Evolutionary conservation across 2,329 filamentous ascomycete genomes (phyloP).

Genomic region (Cercospora sojina): DNA sequence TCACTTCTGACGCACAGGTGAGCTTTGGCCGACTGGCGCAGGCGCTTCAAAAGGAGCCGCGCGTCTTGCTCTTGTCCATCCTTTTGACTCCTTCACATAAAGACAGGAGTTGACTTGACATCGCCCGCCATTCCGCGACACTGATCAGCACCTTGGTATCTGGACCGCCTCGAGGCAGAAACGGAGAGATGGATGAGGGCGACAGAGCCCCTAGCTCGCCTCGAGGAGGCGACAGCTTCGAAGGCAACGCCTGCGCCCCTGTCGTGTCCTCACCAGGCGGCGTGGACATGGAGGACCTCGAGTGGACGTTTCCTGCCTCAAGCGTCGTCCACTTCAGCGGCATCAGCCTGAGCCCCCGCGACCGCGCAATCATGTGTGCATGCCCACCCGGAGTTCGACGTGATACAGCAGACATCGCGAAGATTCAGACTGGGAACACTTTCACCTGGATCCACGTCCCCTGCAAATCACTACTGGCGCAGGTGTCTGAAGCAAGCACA

Average conservation of each 20-base stretch:
- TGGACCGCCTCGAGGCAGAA: neutral
- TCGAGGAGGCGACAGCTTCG: neutral
- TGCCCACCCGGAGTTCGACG: slow-evolving; percentile 20
- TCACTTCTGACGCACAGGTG: slow-evolving; percentile 10
- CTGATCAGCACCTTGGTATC: neutral
- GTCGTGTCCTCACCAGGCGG: neutral
- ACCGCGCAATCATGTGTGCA: slow-evolving; percentile 14
- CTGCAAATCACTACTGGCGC: slow-evolving; percentile 18
- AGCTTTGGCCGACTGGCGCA: neutral
- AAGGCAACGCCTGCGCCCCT: neutral
- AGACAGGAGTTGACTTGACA: neutral
- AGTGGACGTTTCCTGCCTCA: neutral
- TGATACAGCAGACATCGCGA: slow-evolving; percentile 9
- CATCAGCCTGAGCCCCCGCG: neutral
- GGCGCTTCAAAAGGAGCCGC: neutral
- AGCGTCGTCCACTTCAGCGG: neutral
- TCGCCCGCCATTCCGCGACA: neutral
- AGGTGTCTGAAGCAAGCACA: slow-evolving; percentile 6
- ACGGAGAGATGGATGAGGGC: slow-evolving; percentile 1
- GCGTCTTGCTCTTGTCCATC: neutral
- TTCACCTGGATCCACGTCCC: slow-evolving; percentile 21
- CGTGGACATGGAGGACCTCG: neutral
- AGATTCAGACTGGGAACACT: neutral
- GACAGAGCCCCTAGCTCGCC: neutral
- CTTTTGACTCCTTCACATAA: neutral